Base-by-base conservation (phyloP, 2,329 filamentous ascomycete species). In the Pseudocercospora macadamiae region DNA sequence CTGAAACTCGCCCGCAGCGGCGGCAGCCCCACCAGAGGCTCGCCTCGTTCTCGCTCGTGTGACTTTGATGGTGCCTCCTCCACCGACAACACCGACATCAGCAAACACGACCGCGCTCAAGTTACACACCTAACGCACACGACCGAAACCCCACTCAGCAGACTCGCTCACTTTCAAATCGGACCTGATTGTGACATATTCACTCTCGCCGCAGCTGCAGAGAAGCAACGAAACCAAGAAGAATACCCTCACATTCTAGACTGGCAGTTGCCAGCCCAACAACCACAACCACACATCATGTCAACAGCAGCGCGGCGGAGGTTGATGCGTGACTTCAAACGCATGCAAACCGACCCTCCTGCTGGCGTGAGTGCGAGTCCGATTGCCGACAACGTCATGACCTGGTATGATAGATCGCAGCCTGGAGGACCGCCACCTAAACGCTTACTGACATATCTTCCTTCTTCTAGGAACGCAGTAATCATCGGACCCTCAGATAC, bases 241-340 rank as follows among this genome's bases (percentile, higher is more conserved):
- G 28, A 32, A 12, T 7, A 32, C 28, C 28, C 28, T 32, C 12
- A 32, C 28, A 32, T 32, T 12, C 28, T 7, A 6, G 28, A 32
- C 28, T 32, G 28, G 28, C 6, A 32, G 6, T 32, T 6, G 6
- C 6, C 28, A 12, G 12, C 28, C 28, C 6, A 32, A 12, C 6
- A 12, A 12, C 6, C 6, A 32, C 28, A 32, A 7, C 6, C 28
- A 12, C 6, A 32, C 73, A 79, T 66, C 68, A 92, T 91, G 93
- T 97, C 93, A 71, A 97, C 95, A 64, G 90, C 93, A 68, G 95
- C 95, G 68, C 89, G 95, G 75, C 90, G 95, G 75, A 91, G 95
- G 74, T 83, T 99, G 76, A 97, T 99, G 95, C 90, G 95, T 76
- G 95, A 97, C 82, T 97, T 97, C 86, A 97, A 97, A 93, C 92